phyloP scores from a whole-genome alignment of 257 asterid genomes.

The Jacaranda mimosifolia region DNA sequence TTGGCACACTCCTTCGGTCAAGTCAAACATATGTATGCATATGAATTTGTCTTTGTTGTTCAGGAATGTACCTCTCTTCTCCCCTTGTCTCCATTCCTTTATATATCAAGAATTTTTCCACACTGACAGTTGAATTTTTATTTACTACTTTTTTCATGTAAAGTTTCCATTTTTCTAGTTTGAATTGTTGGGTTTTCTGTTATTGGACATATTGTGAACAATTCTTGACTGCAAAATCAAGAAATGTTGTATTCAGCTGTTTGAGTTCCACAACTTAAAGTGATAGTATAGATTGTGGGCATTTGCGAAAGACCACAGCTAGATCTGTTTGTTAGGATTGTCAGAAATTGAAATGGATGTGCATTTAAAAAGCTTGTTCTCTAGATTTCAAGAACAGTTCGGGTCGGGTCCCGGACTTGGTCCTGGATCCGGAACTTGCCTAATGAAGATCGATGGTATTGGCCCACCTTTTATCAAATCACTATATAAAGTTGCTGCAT shows the following conservation, averaged over 20 bases:
- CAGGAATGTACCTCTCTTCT: not conserved
- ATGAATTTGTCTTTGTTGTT: not conserved
- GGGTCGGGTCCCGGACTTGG: conserved; percentile 72
- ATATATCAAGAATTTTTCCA: too few species aligned
- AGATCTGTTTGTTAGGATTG: conserved; percentile 33
- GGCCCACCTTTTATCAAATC: conserved; percentile 47
- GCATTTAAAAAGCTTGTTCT: conserved; percentile 57
- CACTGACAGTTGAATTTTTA: not conserved
- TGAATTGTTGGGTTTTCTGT: not conserved
- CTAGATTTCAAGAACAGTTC: conserved; percentile 61
- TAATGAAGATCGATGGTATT: conserved; percentile 56
- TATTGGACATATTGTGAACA: not conserved
- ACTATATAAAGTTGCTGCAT: conserved; percentile 59
- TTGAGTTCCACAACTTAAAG: not conserved
- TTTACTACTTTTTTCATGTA: not conserved
- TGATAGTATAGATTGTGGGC: not conserved
- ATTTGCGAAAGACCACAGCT: not conserved
- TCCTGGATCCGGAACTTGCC: conserved; percentile 62
- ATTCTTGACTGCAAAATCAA: not conserved
- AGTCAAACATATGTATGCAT: not conserved
- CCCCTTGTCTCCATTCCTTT: not conserved
- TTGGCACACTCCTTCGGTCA: not conserved
- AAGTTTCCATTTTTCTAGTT: not conserved
- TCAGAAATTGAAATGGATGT: conserved; percentile 43
- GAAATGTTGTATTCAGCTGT: too few species aligned